Evolutionary conservation across 164 flowering plant species (phyloP), one percentile per base, ranked within the genome.

Genomic region (Chimonanthus salicifolius): DNA sequence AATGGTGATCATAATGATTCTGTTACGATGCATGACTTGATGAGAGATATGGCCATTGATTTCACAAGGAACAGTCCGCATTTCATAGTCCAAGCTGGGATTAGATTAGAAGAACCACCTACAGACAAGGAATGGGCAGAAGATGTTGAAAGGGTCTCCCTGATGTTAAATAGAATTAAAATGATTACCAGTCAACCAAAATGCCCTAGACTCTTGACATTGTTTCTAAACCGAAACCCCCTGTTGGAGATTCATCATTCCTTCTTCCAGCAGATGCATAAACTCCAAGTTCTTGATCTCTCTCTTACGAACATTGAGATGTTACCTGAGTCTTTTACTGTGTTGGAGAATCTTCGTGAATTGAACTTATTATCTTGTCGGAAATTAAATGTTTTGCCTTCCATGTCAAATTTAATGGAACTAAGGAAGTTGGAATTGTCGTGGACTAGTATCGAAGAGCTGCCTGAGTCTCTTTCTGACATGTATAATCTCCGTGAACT

Each of bases 1-100:
- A 69, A 72, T 58, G 49, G 33, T 21, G 18, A 45, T 63, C 21
- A 51, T 49, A 8, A 15, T 6, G 63, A 58, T 11, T 49, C 71
- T 20, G 83, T 83, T n/a, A 85, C 71, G 70, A 80, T 85, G 83
- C 87, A 85, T 77, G 82, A 80, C 67, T 44, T 80, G 67, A 16
- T 85, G 13, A 80, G 85, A 67, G 84, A 81, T 7, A 78, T 83
- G 84, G 84, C 73, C 11, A 71, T 62, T 64, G 47, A 3, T 4
- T 64, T 77, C 45, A 54, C 75, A 20, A 54, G 73, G 64, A 46
- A 21, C n/a, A 16, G 11, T 10, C 46, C 71, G 8, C 54, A 43
- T 2, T 80, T 78, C 54, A 58, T 75, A 67, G 65, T 73, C 8
- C 75, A 68, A 70, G 58, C 78, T 9, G 83, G 83, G 1, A 33